Percentiles rank a stretch among this genome's conserved stretches.
Evolutionary conservation across 2,329 filamentous ascomycete species (phyloP).

Genomic region (Fusarium oxysporum): DNA sequence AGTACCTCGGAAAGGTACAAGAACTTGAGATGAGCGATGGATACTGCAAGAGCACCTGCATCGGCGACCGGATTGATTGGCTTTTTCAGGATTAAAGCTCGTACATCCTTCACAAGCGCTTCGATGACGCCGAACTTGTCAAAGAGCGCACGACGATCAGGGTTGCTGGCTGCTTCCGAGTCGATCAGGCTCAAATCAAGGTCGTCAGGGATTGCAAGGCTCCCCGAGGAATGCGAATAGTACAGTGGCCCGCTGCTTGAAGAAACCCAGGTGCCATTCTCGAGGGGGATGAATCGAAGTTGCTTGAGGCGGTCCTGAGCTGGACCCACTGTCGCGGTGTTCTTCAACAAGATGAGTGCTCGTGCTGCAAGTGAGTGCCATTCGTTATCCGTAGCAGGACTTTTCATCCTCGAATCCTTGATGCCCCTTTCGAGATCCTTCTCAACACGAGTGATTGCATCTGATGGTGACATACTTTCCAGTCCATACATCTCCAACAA

Average conservation of each 20-base stretch:
- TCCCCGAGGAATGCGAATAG: constrained; percentile 16
- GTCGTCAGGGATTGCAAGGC: constrained; percentile 17
- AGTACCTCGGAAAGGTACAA: constrained; percentile 33
- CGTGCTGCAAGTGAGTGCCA: constrained; percentile 36
- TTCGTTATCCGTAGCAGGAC: not conserved
- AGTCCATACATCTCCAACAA: constrained; percentile 24
- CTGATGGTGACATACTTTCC: not conserved
- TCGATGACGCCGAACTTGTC: constrained; percentile 26
- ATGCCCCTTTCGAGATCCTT: constrained; percentile 3
- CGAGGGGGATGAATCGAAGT: constrained; percentile 29
- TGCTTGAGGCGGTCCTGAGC: not conserved
- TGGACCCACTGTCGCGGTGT: not conserved
- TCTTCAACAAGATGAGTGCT: constrained; percentile 6
- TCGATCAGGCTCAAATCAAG: constrained; percentile 26
- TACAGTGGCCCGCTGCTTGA: constrained; percentile 8
- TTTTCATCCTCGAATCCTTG: constrained; percentile 27
- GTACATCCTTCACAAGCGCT: constrained; percentile 14
- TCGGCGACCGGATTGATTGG: not conserved
- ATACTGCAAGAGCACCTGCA: not conserved
- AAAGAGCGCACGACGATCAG: constrained; percentile 23
- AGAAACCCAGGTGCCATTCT: constrained; percentile 32
- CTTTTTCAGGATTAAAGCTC: constrained; percentile 14
- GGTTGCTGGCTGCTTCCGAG: constrained; percentile 11
- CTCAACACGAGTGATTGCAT: constrained; percentile 12
- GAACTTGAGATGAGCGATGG: constrained; percentile 24